A percentile compares a stretch with the other conserved stretches of the same genome.
Evolutionary conservation across 305 asterid genomes (phyloP).

Genomic region (Ilex paraguariensis): DNA sequence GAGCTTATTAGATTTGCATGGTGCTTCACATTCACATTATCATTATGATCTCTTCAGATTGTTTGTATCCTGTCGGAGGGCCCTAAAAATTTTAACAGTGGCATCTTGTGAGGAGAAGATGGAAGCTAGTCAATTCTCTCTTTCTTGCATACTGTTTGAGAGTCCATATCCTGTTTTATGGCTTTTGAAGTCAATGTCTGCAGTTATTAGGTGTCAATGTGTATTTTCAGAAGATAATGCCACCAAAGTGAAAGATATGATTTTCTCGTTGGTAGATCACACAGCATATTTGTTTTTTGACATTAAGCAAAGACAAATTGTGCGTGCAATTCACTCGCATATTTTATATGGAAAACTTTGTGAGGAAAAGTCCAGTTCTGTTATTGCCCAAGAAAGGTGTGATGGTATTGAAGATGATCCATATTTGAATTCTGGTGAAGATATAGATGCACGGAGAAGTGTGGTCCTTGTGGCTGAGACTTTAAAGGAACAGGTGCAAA

Average conservation of each 20-base stretch:
- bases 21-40: slow-evolving; percentile 19
- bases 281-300: slow-evolving; percentile 54
- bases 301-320: slow-evolving; percentile 43
- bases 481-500: slow-evolving; percentile 42
- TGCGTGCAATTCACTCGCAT: slow-evolving; percentile 27
- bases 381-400: slow-evolving; percentile 22
- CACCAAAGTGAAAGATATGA: slow-evolving; percentile 35
- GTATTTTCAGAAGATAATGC: slow-evolving; percentile 39
- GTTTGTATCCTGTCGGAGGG: slow-evolving; percentile 78
- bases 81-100: slow-evolving; percentile 46
- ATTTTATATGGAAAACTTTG: slow-evolving; percentile 27
- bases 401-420: slow-evolving; percentile 24
- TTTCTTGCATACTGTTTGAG: slow-evolving; percentile 22
- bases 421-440: slow-evolving; percentile 21
- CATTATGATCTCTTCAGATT: slow-evolving; percentile 49
- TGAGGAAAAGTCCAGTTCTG: slow-evolving; percentile 28
- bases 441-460: slow-evolving; percentile 34
- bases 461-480: slow-evolving; percentile 41
- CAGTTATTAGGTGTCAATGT: slow-evolving; percentile 39
- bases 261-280: slow-evolving; percentile 57
- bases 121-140: slow-evolving; percentile 31
- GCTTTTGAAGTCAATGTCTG: slow-evolving; percentile 71
- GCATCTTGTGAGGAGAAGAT: slow-evolving; percentile 47
- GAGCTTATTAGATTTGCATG: slow-evolving; percentile 43
- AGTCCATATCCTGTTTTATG: slow-evolving; percentile 54